These are phyloP conservation scores for Yamadazyma mexicana DNA, from an alignment of 1,139 yeast species.

Conservation along the genomic window DNA sequence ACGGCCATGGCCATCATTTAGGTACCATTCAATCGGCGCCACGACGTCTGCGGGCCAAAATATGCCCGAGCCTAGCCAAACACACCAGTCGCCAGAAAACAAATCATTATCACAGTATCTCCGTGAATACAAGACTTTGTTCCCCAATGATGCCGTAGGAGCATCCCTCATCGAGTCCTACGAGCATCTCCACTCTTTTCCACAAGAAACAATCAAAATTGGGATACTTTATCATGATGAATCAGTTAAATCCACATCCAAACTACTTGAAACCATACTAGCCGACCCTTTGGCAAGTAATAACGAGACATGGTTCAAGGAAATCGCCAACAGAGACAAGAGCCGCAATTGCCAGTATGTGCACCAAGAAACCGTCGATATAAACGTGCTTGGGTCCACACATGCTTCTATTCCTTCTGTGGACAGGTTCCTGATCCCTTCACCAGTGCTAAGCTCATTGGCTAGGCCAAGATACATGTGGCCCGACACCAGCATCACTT, in stretches of 20 bases:
- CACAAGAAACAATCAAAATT: conserved; percentile 21
- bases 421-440: conserved; percentile 22
- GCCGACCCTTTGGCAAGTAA: conserved; percentile 45
- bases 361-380: conserved; percentile 12
- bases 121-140: conserved; percentile 19
- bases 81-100: background rate
- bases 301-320: conserved; percentile 32
- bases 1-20: background rate
- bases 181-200: conserved; percentile 12
- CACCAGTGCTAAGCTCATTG: conserved; percentile 36
- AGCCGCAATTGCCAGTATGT: conserved; percentile 20
- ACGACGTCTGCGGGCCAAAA: background rate
- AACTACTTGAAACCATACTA: conserved; percentile 34
- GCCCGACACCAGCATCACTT: conserved; percentile 21
- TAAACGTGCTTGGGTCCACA: background rate
- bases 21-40: background rate
- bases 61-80: background rate
- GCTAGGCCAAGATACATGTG: conserved; percentile 27
- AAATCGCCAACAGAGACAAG: conserved; percentile 23
- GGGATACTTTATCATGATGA: conserved; percentile 34
- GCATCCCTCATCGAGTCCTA: conserved; percentile 20
- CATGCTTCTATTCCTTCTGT: conserved; percentile 4
- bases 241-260: conserved; percentile 21
- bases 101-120: conserved; percentile 10
- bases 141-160: conserved; percentile 28